These are phyloP conservation scores for Sporobolomyces roseus DNA, from an alignment of 768 basidiomycete genomes.

Conservation along the genomic window DNA sequence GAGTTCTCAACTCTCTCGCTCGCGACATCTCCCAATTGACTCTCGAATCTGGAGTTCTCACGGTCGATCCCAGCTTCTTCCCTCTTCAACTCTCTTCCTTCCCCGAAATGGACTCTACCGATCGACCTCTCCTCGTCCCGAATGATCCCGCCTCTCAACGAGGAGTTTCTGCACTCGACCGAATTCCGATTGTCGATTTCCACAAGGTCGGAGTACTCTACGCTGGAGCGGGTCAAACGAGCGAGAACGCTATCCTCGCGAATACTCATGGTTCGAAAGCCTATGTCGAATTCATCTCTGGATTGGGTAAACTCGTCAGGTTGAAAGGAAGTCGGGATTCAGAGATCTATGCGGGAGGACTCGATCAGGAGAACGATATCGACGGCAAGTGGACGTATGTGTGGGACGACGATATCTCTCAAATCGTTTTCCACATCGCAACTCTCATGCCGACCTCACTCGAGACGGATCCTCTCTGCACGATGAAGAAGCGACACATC, in stretches of 20 bases:
- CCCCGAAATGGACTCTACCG: constrained; percentile 54
- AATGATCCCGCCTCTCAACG: constrained; percentile 59
- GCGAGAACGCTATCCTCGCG: constrained; percentile 76
- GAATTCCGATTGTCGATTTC: constrained; percentile 89
- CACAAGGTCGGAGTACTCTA: constrained; percentile 96
- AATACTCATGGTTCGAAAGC: constrained; percentile 92
- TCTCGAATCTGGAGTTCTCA: constrained; percentile 38
- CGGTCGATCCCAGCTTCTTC: constrained; percentile 50
- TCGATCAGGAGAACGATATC: constrained; percentile 68
- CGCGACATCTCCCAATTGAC: constrained; percentile 25
- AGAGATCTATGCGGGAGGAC: constrained; percentile 77
- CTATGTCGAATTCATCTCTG: constrained; percentile 87
- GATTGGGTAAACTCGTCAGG: constrained; percentile 80
- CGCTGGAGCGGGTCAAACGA: constrained; percentile 81
- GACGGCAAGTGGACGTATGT: constrained; percentile 97
- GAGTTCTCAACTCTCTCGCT: constrained; percentile 33
- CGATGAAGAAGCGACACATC: constrained; percentile 88
- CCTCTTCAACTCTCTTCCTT: constrained; percentile 79
- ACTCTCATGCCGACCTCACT: constrained; percentile 87
- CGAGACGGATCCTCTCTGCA: constrained; percentile 63
- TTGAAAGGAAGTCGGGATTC: constrained; percentile 77
- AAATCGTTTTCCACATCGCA: constrained; percentile 89
- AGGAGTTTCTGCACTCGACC: constrained; percentile 67
- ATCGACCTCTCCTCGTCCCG: constrained; percentile 53
- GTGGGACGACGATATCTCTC: constrained; percentile 98